Conservation (phyloP, 106 monocot genomes). For the Allium sativum region DNA sequence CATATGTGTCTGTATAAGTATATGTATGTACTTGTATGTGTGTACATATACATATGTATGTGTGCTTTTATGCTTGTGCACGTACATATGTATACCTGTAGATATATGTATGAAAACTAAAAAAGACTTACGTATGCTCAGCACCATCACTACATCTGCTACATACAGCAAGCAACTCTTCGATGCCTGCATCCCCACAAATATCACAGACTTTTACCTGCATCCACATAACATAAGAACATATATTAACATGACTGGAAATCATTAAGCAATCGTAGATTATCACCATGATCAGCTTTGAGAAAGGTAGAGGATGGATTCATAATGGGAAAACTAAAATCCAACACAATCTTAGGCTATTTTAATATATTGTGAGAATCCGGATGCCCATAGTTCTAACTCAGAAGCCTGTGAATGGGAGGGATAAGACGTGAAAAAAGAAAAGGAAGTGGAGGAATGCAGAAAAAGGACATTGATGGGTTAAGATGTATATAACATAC, state of each 20-base stretch:
- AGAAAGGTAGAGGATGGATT: too few relatives aligned
- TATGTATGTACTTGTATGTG: neutral
- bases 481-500: neutral
- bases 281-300: too few relatives aligned
- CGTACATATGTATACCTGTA: too few relatives aligned
- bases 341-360: neutral
- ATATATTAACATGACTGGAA: neutral
- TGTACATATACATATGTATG: too few relatives aligned
- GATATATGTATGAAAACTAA: neutral
- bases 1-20: too few relatives aligned
- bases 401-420: neutral
- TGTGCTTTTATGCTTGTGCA: too few relatives aligned
- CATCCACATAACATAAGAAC: neutral
- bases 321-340: conserved; percentile 1
- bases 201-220: conserved; percentile 99
- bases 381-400: neutral
- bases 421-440: neutral
- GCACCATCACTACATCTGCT: conserved; percentile 92
- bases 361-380: neutral
- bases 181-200: conserved; percentile 86
- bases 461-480: too few relatives aligned
- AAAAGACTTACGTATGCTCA: conserved; percentile 79
- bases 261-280: neutral
- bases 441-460: neutral
- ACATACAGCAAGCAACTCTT: conserved; percentile 75